A percentile compares a stretch with the other conserved stretches of the same genome.
Evolutionary conservation across 2,329 filamentous ascomycete genomes (phyloP).

Genomic region (Fusarium denticulatum): DNA sequence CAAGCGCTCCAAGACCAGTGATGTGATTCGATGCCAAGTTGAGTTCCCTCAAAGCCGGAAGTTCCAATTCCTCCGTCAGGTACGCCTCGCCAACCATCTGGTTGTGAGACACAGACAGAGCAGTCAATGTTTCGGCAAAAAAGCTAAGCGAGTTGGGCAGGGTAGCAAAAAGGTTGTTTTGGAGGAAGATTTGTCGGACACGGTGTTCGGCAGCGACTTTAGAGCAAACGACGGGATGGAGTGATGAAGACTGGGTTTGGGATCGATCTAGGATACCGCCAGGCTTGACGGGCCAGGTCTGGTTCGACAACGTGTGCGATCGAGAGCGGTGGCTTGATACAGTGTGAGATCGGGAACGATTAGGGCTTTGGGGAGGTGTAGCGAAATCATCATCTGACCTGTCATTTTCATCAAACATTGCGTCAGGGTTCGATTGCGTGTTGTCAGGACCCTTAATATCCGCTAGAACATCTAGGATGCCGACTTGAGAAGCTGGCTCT

Average conservation of each 20-base stretch:
- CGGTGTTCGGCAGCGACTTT: slow-evolving; percentile 63
- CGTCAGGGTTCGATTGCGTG: background rate
- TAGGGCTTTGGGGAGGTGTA: slow-evolving; percentile 64
- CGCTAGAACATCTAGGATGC: slow-evolving; percentile 32
- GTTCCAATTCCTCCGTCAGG: slow-evolving; percentile 71
- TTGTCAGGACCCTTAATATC: slow-evolving; percentile 32
- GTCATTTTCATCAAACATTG: slow-evolving; percentile 52
- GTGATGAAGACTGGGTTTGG: slow-evolving; percentile 68
- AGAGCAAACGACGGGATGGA: slow-evolving; percentile 67
- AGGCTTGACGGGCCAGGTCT: slow-evolving; percentile 64
- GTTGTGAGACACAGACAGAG: slow-evolving; percentile 80
- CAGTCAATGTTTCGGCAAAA: slow-evolving; percentile 75
- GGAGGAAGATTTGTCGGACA: slow-evolving; percentile 71
- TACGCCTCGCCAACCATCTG: slow-evolving; percentile 72
- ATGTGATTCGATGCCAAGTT: slow-evolving; percentile 81
- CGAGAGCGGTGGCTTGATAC: slow-evolving; percentile 56
- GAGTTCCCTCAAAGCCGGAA: slow-evolving; percentile 80
- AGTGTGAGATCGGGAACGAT: slow-evolving; percentile 60
- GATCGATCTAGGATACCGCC: slow-evolving; percentile 77
- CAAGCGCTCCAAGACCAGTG: slow-evolving; percentile 73
- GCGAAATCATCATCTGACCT: slow-evolving; percentile 65
- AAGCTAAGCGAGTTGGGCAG: slow-evolving; percentile 78
- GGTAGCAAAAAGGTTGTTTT: slow-evolving; percentile 77
- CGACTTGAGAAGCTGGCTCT: slow-evolving; percentile 42
- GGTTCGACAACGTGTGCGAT: slow-evolving; percentile 57